Evolutionary conservation across 176 grass and related monocot species (phyloP).

Genomic region (Triticum dicoccoides): DNA sequence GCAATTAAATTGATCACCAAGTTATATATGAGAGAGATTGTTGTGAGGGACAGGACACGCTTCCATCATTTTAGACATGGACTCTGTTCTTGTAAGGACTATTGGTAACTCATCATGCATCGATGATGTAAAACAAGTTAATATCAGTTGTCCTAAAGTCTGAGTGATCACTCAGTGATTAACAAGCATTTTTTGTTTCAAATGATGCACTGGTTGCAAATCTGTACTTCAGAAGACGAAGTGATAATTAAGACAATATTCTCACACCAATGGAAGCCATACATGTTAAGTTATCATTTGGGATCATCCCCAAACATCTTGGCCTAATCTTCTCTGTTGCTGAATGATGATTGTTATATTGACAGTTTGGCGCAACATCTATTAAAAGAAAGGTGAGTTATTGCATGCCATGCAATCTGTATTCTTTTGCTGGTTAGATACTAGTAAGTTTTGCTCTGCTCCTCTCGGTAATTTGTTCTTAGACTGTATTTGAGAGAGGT

Average conservation of each 20-base stretch:
- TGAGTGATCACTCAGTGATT: not conserved
- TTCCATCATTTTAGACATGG: conserved; percentile 83
- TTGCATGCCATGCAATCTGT: not conserved
- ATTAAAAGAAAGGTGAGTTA: not conserved
- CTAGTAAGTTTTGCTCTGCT: not conserved
- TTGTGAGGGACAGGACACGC: conserved; percentile 70
- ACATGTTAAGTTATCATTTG: not conserved
- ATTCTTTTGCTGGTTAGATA: conserved; percentile 2
- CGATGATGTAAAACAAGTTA: not conserved
- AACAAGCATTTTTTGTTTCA: not conserved
- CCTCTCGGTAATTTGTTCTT: not conserved
- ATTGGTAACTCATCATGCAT: conserved; percentile 47
- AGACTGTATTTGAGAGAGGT: conserved; percentile 1
- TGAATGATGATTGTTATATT: not conserved
- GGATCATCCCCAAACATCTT: not conserved
- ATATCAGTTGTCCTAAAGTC: not conserved
- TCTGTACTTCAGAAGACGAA: not conserved
- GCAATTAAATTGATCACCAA: conserved; percentile 63
- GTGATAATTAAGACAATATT: not conserved
- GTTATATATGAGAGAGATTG: conserved; percentile 58
- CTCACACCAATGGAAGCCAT: not conserved
- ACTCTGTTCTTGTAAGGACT: conserved; percentile 82
- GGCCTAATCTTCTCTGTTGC: not conserved
- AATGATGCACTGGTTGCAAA: not conserved
- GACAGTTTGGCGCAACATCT: not conserved